Evolutionary conservation across 306 rosid genomes (phyloP).

Genomic region (Hylodesmum podocarpum): DNA sequence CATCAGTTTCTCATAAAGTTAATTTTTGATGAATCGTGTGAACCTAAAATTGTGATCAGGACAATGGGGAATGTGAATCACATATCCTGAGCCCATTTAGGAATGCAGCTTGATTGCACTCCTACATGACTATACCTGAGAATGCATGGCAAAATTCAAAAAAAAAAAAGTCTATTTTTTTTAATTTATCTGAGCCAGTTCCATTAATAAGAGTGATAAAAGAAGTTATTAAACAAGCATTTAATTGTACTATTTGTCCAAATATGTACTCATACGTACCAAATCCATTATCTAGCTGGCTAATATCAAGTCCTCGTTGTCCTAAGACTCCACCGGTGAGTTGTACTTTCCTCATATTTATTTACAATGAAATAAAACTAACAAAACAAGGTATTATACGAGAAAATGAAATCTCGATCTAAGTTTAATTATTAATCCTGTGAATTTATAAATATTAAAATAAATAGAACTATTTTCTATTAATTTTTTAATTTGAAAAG

Average conservation of each 20-base stretch:
- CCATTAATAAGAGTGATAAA: no score
- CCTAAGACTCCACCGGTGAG: neutral
- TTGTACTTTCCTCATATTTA: neutral
- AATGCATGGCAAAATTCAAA: no score
- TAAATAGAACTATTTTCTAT: no score
- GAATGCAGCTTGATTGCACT: no score
- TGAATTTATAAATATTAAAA: neutral
- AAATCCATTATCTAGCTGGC: neutral
- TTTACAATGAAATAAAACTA: neutral
- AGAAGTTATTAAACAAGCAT: neutral
- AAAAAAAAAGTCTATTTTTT: no score
- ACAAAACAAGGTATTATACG: neutral
- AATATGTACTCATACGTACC: neutral
- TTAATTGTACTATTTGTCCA: neutral
- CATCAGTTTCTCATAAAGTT: neutral
- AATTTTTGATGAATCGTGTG: neutral
- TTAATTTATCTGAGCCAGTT: no score
- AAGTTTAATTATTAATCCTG: neutral
- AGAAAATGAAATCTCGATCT: neutral
- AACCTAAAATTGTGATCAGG: neutral
- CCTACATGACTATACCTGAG: no score
- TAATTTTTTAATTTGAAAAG: no score
- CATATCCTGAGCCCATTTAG: neutral
- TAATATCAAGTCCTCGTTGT: neutral
- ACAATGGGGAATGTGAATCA: neutral